Evolutionary conservation across 257 asterid species (phyloP).

Genomic region (Solanum ahanhuiri): DNA sequence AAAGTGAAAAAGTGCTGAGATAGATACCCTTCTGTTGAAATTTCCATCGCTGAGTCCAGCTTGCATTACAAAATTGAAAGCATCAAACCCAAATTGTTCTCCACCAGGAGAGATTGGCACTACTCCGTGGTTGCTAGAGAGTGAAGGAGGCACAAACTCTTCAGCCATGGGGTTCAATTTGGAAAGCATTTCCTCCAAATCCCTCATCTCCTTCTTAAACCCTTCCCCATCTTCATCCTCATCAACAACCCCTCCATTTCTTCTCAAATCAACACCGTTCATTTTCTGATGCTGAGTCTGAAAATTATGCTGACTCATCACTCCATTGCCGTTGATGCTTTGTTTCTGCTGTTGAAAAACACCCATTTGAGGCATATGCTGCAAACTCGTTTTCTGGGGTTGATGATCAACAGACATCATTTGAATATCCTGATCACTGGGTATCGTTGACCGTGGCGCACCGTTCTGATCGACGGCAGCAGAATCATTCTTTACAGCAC

Average conservation of each 20-base stretch:
- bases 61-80: conserved; percentile 38
- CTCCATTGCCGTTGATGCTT: neutral
- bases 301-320: neutral
- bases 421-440: neutral
- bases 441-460: neutral
- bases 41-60: conserved; percentile 39
- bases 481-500: neutral
- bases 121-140: conserved; percentile 6
- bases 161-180: conserved; percentile 62
- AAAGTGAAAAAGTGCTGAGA: neutral
- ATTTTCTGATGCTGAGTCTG: neutral
- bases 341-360: neutral
- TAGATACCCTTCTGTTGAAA: conserved; percentile 57
- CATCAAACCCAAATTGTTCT: conserved; percentile 46
- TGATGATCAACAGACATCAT: neutral
- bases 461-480: neutral
- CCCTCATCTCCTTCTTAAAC: conserved; percentile 40
- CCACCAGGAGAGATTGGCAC: conserved; percentile 7
- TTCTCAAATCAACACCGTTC: neutral
- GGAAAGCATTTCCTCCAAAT: conserved; percentile 44
- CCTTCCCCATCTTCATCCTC: conserved; percentile 13
- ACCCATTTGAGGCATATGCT: neutral
- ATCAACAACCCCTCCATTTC: neutral
- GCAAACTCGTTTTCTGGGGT: neutral
- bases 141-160: conserved; percentile 56